Evolutionary conservation across 1,139 yeast species (phyloP).

Genomic region (Yamadazyma sp.): DNA sequence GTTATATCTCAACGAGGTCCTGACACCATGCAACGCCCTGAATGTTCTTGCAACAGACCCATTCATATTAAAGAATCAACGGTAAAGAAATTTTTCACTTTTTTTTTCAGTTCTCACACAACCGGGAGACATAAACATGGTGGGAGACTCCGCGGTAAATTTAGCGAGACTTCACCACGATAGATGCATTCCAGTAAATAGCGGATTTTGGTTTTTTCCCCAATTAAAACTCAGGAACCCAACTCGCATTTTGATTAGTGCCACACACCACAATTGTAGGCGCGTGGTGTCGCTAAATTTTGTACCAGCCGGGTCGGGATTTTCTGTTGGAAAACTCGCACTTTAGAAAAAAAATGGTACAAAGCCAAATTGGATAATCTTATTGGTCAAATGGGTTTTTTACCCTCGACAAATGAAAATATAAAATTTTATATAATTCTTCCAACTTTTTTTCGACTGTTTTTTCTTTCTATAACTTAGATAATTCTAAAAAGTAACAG

Average conservation of each 20-base stretch:
- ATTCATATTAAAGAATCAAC: slow-evolving; percentile 2
- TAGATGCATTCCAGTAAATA: no score
- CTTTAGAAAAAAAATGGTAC: slow-evolving; percentile 9
- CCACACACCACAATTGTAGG: no score
- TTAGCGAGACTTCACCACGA: no score
- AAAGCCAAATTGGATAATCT: slow-evolving; percentile 9
- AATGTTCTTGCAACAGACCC: background rate
- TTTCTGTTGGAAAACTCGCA: background rate
- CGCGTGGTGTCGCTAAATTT: no score
- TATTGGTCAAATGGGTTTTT: slow-evolving; percentile 11
- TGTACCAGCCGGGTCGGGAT: background rate
- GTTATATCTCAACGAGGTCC: slow-evolving; percentile 2
- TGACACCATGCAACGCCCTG: background rate
- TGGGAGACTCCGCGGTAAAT: background rate
- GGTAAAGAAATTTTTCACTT: slow-evolving; percentile 4
- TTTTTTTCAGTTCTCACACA: slow-evolving; percentile 1
- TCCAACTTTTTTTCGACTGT: slow-evolving; percentile 15
- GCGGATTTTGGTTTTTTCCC: background rate
- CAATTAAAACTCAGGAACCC: background rate
- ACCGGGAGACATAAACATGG: background rate
- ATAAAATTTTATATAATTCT: slow-evolving; percentile 19
- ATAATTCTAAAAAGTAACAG: slow-evolving; percentile 7
- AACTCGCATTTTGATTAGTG: background rate
- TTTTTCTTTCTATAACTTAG: slow-evolving; percentile 9
- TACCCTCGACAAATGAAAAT: slow-evolving; percentile 19